Percentiles rank a stretch among this genome's conserved stretches.
Conservation (phyloP, 2,329 filamentous ascomycete species). For the Colletotrichum sp. region DNA sequence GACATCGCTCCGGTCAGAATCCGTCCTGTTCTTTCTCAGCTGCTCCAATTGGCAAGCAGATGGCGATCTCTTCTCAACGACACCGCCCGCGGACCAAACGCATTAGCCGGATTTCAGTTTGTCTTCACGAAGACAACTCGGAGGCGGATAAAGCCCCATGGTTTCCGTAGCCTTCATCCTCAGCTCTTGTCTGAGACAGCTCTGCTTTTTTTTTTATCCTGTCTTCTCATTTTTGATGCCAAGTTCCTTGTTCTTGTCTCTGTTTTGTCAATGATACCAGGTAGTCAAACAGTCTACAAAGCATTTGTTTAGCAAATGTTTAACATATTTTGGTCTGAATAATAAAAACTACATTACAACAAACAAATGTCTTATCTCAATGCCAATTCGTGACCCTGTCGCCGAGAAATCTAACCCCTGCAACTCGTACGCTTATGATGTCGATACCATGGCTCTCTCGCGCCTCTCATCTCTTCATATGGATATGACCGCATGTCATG, state of each 20-base stretch:
- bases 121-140: not conserved
- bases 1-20: constrained; percentile 12
- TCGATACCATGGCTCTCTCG: not conserved
- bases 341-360: not conserved
- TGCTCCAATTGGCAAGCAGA: not conserved
- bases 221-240: not conserved
- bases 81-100: not conserved
- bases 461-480: not conserved
- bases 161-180: not conserved
- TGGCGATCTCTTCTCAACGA: not conserved
- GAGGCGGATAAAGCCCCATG: not conserved
- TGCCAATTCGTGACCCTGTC: not conserved
- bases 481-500: not conserved
- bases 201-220: not conserved
- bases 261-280: not conserved
- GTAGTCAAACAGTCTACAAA: not conserved
- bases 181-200: not conserved
- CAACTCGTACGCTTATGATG: not conserved
- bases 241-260: not conserved
- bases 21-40: not conserved
- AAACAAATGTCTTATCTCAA: not conserved
- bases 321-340: not conserved
- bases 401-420: not conserved
- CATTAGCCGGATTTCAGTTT: not conserved
- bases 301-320: not conserved